Percentiles rank a stretch among this genome's conserved stretches.
Conservation (phyloP, 495 filamentous ascomycete genomes). For the Aspergillus conjunctus region DNA sequence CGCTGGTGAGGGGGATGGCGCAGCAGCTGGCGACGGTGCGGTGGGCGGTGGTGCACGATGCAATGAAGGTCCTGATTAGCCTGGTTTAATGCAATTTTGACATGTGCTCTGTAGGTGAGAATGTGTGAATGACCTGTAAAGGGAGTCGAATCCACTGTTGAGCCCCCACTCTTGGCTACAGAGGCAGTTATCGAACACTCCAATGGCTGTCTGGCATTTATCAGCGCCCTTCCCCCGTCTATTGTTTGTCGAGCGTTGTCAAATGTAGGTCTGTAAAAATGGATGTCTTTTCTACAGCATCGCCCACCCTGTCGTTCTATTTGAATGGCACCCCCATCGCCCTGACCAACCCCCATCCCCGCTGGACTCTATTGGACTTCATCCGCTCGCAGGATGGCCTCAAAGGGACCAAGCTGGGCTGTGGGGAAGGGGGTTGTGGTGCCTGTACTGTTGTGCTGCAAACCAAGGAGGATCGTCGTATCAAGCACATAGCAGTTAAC, state of each 20-base stretch:
- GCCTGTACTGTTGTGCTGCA: conserved; percentile 85
- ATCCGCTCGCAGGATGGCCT: conserved; percentile 46
- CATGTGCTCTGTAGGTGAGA: not conserved
- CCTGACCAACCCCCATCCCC: conserved; percentile 31
- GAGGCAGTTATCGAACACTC: no score
- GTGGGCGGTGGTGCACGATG: conserved; percentile 60
- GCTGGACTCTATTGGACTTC: conserved; percentile 49
- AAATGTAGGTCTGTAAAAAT: not conserved
- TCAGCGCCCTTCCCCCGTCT: conserved; percentile 19
- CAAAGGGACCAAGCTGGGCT: conserved; percentile 66
- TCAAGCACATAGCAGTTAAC: conserved; percentile 89
- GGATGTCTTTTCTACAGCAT: not conserved
- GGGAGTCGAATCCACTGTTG: not conserved
- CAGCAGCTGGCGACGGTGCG: conserved; percentile 54
- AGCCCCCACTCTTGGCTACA: conserved; percentile 5
- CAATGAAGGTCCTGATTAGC: conserved; percentile 51
- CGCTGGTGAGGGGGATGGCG: conserved; percentile 50
- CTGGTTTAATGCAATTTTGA: no score
- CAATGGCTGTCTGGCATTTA: not conserved
- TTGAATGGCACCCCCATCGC: conserved; percentile 33
- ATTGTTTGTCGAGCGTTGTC: not conserved
- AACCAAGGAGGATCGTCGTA: conserved; percentile 40
- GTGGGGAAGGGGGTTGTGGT: conserved; percentile 93
- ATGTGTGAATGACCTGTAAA: not conserved
- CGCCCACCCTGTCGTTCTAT: conserved; percentile 34